Conservation (phyloP, 768 basidiomycete species). For the Termitomyces sp. region DNA sequence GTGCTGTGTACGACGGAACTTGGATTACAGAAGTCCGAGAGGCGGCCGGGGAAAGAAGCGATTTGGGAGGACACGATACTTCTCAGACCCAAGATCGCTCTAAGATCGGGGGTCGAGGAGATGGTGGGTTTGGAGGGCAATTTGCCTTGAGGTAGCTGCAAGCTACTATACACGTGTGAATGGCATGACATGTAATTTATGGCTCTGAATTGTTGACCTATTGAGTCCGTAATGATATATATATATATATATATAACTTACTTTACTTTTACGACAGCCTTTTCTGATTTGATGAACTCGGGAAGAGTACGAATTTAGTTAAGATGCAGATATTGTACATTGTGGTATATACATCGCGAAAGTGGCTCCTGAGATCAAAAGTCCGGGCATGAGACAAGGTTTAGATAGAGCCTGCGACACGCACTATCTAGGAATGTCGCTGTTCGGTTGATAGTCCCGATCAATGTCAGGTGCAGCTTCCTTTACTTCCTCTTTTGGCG, state of each 20-base stretch:
- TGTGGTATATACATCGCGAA: background rate
- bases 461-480: constrained; percentile 12
- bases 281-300: background rate
- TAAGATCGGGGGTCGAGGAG: constrained; percentile 38
- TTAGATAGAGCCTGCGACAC: background rate
- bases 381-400: background rate
- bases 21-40: constrained; percentile 42
- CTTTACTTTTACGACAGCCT: background rate
- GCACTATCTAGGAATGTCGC: constrained; percentile 5
- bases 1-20: constrained; percentile 58
- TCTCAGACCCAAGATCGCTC: constrained; percentile 53
- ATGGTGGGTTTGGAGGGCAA: constrained; percentile 19
- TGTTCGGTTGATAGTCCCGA: constrained; percentile 1
- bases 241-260: constrained; percentile 7
- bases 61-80: constrained; percentile 48
- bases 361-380: background rate
- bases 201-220: background rate
- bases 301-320: background rate
- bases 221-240: background rate
- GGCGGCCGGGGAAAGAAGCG: constrained; percentile 33
- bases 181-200: background rate
- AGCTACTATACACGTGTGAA: background rate
- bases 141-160: constrained; percentile 4
- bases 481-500: constrained; percentile 13
- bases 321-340: background rate